phyloP scores from a whole-genome alignment of 2,329 filamentous ascomycete species.

The Rhinocladiella similis region DNA sequence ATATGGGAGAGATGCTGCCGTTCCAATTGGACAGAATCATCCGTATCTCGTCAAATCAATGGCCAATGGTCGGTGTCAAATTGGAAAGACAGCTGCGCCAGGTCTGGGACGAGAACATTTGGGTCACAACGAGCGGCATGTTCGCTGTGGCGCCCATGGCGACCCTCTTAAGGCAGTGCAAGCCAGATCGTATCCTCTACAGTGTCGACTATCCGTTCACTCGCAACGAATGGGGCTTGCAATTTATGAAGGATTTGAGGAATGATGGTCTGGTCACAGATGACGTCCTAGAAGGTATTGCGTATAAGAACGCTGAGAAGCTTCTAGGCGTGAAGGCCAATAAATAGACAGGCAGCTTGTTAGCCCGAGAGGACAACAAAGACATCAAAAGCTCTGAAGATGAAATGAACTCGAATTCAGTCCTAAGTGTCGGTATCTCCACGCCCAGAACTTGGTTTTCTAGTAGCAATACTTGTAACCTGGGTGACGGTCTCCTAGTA shows the following conservation, averaged over 20 bases:
- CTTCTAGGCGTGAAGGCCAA: constrained; percentile 40
- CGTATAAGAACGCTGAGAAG: constrained; percentile 52
- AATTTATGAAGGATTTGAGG: constrained; percentile 51
- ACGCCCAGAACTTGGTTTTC: too few relatives aligned
- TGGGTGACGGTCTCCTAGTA: too few relatives aligned
- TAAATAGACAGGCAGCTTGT: constrained; percentile 16
- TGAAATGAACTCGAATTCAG: too few relatives aligned
- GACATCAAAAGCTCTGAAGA: too few relatives aligned
- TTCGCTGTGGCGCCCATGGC: constrained; percentile 52
- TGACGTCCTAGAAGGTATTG: constrained; percentile 51
- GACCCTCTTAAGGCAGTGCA: constrained; percentile 33
- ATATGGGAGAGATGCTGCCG: constrained; percentile 56
- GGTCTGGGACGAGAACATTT: constrained; percentile 58
- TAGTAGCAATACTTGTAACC: too few relatives aligned
- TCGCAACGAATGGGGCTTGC: constrained; percentile 48
- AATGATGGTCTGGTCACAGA: constrained; percentile 50
- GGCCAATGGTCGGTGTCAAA: constrained; percentile 51
- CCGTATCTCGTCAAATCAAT: constrained; percentile 6
- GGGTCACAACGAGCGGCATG: constrained; percentile 58
- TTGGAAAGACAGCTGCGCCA: constrained; percentile 48
- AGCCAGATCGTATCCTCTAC: constrained; percentile 53
- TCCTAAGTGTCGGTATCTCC: too few relatives aligned
- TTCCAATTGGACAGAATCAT: constrained; percentile 51
- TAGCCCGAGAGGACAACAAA: too few relatives aligned
- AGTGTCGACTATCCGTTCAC: constrained; percentile 60